A percentile compares a stretch with the other conserved stretches of the same genome.
phyloP scores from a whole-genome alignment of 805 yeast genomes.

The Zygosaccharomyces kombuchaensis region DNA sequence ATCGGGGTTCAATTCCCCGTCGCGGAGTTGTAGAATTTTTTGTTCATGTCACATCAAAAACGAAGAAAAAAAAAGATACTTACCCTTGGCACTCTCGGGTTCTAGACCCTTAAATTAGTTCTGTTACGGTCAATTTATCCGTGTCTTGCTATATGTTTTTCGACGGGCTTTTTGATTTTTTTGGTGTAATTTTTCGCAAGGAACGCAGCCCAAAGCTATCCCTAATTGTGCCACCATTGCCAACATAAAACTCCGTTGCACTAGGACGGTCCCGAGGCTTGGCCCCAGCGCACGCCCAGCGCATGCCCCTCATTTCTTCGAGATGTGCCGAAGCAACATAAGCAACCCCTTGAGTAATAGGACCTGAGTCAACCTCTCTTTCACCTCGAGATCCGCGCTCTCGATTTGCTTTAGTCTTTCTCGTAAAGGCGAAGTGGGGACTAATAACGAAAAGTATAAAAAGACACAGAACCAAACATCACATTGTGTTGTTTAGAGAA shows the following conservation, averaged over 20 bases:
- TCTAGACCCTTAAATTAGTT: neutral
- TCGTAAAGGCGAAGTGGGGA: conserved; percentile 3
- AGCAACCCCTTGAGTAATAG: neutral
- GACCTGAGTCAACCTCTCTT: neutral
- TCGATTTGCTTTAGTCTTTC: neutral
- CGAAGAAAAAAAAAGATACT: no score
- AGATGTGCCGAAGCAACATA: no score
- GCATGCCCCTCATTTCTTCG: neutral
- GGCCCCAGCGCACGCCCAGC: neutral
- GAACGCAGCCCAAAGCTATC: no score
- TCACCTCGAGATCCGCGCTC: neutral
- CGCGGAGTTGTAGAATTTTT: conserved; percentile 4
- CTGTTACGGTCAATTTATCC: no score
- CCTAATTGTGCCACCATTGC: neutral
- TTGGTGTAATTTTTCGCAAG: no score
- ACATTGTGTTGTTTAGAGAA: neutral
- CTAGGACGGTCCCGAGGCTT: neutral
- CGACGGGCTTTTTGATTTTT: no score
- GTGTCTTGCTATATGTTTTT: no score
- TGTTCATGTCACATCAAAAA: no score
- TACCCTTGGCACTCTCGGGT: no score
- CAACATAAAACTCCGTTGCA: neutral
- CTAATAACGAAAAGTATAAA: neutral
- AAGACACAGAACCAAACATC: neutral
- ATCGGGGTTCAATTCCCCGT: conserved; percentile 9